A percentile compares a stretch with the other conserved stretches of the same genome.
phyloP scores from a whole-genome alignment of 495 filamentous ascomycete genomes.

The Podospora didyma region DNA sequence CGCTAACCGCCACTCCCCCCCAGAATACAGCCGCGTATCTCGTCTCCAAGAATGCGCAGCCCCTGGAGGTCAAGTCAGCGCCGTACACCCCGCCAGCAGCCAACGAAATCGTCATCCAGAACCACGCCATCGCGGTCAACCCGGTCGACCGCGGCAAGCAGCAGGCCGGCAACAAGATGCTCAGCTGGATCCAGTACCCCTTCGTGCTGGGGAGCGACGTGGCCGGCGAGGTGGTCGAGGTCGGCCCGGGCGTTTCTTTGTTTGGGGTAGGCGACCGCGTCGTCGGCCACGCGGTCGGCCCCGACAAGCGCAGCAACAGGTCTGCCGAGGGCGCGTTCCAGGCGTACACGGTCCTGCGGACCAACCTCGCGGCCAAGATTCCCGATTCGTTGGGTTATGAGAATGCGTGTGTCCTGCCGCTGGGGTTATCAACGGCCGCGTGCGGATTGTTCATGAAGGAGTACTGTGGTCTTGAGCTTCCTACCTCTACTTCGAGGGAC shows the following conservation, averaged over 20 bases:
- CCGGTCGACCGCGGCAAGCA: conserved; percentile 45
- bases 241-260: conserved; percentile 32
- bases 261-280: conserved; percentile 47
- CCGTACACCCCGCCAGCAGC: conserved; percentile 23
- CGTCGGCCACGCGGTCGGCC: conserved; percentile 20
- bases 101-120: conserved; percentile 32
- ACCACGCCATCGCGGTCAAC: conserved; percentile 37
- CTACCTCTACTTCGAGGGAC: conserved; percentile 20
- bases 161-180: conserved; percentile 17
- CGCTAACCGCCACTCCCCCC: too few species aligned
- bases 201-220: conserved; percentile 49
- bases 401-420: conserved; percentile 43
- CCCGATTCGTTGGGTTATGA: conserved; percentile 40
- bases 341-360: conserved; percentile 32
- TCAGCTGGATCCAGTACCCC: conserved; percentile 38
- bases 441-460: conserved; percentile 39
- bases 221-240: conserved; percentile 44
- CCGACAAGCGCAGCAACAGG: conserved; percentile 6
- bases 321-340: conserved; percentile 28
- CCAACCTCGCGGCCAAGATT: conserved; percentile 27
- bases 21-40: conserved; percentile 28
- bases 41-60: conserved; percentile 8
- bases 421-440: conserved; percentile 45
- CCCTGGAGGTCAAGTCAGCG: conserved; percentile 29
- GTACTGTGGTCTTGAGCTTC: conserved; percentile 31